phyloP scores from a whole-genome alignment of 1,284 basidiomycete genomes.

The Prillingera fragicola region DNA sequence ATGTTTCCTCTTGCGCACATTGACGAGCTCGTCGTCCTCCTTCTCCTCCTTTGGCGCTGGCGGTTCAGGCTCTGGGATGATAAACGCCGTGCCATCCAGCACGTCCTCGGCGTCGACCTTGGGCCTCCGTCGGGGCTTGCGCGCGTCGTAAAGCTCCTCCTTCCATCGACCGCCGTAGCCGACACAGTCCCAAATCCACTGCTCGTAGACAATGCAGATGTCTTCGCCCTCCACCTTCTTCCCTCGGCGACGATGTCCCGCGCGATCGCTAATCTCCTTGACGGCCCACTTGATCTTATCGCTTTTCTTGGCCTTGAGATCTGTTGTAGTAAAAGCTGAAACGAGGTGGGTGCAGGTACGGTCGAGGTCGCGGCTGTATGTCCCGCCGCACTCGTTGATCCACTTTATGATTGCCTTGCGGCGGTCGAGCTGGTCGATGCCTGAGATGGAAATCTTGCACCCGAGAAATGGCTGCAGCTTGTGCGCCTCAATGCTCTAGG shows the following conservation, averaged over 20 bases:
- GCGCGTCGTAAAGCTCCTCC: constrained; percentile 43
- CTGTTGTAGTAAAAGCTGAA: constrained; percentile 31
- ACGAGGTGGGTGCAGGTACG: constrained; percentile 44
- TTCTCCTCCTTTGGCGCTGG: constrained; percentile 11
- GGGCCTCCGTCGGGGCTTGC: constrained; percentile 28
- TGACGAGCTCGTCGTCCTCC: constrained; percentile 27
- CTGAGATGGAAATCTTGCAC: constrained; percentile 37
- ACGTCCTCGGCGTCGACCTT: constrained; percentile 29
- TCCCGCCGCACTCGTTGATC: constrained; percentile 36
- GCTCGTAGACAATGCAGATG: constrained; percentile 42
- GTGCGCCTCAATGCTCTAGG: constrained; percentile 21
- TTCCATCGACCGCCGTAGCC: constrained; percentile 40
- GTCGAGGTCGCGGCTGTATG: constrained; percentile 44
- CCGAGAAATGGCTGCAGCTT: constrained; percentile 35
- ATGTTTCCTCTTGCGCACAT: constrained; percentile 28
- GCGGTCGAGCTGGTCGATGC: constrained; percentile 39
- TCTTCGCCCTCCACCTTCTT: constrained; percentile 26
- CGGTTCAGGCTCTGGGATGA: constrained; percentile 2
- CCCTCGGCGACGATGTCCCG: constrained; percentile 27
- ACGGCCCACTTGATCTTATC: constrained; percentile 45
- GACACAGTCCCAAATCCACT: constrained; percentile 49
- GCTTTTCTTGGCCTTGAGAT: constrained; percentile 26
- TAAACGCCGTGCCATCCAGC: constrained; percentile 22
- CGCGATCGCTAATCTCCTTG: constrained; percentile 28
- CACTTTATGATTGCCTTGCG: constrained; percentile 35